phyloP scores from a whole-genome alignment of 2,329 filamentous ascomycete genomes.

The Salinomyces thailandicus region DNA sequence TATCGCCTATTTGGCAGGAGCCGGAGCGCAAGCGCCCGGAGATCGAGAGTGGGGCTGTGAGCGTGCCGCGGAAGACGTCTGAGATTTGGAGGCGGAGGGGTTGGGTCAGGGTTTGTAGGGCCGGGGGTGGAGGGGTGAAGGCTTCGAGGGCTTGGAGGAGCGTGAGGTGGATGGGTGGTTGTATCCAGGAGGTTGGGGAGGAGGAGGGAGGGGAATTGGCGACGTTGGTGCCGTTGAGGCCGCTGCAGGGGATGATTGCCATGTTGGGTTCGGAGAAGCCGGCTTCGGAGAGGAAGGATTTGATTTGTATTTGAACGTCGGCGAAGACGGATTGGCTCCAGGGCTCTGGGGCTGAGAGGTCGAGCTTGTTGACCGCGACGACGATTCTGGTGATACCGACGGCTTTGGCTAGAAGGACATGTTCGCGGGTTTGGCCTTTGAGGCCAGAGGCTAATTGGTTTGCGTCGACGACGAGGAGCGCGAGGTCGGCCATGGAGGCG shows the following conservation, averaged over 20 bases:
- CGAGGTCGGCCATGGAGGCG: constrained; percentile 90
- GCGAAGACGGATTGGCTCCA: constrained; percentile 80
- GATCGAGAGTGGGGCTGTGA: constrained; percentile 72
- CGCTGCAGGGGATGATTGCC: constrained; percentile 80
- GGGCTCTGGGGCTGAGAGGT: constrained; percentile 49
- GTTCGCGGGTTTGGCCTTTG: constrained; percentile 88
- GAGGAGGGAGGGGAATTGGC: constrained; percentile 43
- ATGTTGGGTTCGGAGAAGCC: constrained; percentile 76
- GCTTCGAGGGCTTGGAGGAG: constrained; percentile 75
- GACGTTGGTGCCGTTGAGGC: constrained; percentile 81
- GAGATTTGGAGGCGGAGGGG: constrained; percentile 78
- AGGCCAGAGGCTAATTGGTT: constrained; percentile 91
- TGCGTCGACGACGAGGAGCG: constrained; percentile 86
- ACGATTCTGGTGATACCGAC: constrained; percentile 83
- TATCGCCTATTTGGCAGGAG: constrained; percentile 73
- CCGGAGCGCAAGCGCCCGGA: constrained; percentile 80
- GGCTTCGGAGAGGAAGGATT: constrained; percentile 68
- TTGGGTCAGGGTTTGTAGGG: constrained; percentile 46
- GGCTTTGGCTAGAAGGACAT: constrained; percentile 78
- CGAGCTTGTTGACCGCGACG: constrained; percentile 91
- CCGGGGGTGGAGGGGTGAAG: constrained; percentile 55
- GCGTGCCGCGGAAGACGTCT: constrained; percentile 72
- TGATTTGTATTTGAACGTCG: constrained; percentile 74
- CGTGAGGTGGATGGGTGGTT: constrained; percentile 46
- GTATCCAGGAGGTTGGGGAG: constrained; percentile 59